These are phyloP conservation scores for Gillenia trifoliata DNA, from an alignment of 306 rosid genomes.

Conservation along the genomic window DNA sequence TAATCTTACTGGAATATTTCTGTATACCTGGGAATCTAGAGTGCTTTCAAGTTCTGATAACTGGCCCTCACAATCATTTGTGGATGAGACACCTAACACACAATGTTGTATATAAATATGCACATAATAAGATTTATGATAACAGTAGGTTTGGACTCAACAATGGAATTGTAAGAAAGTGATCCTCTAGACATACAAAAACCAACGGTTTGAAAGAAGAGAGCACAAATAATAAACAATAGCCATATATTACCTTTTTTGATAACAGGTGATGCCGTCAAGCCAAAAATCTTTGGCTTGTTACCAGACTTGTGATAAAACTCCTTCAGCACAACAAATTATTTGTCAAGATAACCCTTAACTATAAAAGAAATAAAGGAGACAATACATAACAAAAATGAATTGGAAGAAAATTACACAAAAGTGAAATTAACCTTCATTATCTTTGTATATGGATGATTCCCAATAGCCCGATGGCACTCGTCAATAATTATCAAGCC, in stretches of 20 bases:
- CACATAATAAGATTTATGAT: not conserved
- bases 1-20: conserved; percentile 1
- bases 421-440: conserved; percentile 62
- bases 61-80: conserved; percentile 62
- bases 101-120: conserved; percentile 5
- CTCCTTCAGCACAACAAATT: conserved; percentile 54
- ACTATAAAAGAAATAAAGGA: conserved; percentile 5
- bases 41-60: conserved; percentile 69
- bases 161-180: not conserved
- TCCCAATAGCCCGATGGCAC: conserved; percentile 79
- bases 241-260: conserved; percentile 49
- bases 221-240: not conserved
- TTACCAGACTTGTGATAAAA: conserved; percentile 68
- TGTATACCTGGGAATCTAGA: conserved; percentile 67
- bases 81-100: conserved; percentile 63
- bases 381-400: conserved; percentile 13
- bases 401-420: conserved; percentile 3
- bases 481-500: conserved; percentile 79
- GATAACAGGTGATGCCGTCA: conserved; percentile 88
- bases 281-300: conserved; percentile 87
- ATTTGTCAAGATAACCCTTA: conserved; percentile 8
- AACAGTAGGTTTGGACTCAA: not conserved
- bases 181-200: not conserved
- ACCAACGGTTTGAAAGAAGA: not conserved
- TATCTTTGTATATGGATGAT: conserved; percentile 79